phyloP scores from a whole-genome alignment of 2,329 filamentous ascomycete genomes.

The Colletotrichum lindemuthianum region DNA sequence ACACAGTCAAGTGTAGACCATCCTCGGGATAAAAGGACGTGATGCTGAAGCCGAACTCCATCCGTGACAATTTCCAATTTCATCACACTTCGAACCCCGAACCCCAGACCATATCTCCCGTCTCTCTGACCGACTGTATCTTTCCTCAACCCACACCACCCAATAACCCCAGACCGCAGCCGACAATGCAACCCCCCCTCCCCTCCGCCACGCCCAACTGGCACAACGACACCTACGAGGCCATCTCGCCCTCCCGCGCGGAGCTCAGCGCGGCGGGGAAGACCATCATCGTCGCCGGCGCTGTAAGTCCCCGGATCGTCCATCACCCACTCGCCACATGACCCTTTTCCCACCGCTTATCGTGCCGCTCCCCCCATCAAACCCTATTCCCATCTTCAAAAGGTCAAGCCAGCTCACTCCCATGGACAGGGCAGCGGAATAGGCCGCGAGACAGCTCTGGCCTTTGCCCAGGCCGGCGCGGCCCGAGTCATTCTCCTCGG shows the following conservation, averaged over 20 bases:
- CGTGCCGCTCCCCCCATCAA: not conserved
- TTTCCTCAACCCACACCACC: not conserved
- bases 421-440: conserved; percentile 56
- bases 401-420: not conserved
- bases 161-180: not conserved
- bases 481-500: conserved; percentile 50
- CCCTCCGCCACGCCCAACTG: conserved; percentile 36
- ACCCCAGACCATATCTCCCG: not conserved
- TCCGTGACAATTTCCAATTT: too few relatives aligned
- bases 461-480: conserved; percentile 59
- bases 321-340: not conserved
- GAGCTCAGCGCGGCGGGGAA: conserved; percentile 53
- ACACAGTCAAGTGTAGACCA: too few relatives aligned
- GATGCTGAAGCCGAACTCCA: too few relatives aligned
- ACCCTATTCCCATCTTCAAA: not conserved
- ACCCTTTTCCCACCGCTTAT: not conserved
- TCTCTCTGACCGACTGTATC: not conserved
- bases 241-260: conserved; percentile 49
- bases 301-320: conserved; percentile 54
- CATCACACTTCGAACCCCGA: too few relatives aligned
- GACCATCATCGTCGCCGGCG: conserved; percentile 72
- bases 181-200: conserved; percentile 33
- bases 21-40: too few relatives aligned
- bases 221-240: conserved; percentile 50
- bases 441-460: conserved; percentile 71